A percentile compares a stretch with the other conserved stretches of the same genome.
Conservation (phyloP, 768 basidiomycete species). For the Candolleomyces efflorescens region DNA sequence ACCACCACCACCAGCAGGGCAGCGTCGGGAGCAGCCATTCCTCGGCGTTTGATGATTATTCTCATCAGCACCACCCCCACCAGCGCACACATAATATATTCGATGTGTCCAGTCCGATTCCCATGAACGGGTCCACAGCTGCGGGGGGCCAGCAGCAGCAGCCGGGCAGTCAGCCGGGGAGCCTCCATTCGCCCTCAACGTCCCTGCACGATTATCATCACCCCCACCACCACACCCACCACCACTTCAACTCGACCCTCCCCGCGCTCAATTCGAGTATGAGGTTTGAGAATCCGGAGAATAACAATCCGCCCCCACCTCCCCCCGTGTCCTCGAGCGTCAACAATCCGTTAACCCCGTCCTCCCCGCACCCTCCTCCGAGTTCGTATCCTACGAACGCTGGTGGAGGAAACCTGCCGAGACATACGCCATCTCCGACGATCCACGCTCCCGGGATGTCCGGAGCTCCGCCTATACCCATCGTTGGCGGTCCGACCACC, state of each 20-base stretch:
- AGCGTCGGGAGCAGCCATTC: neutral
- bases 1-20: slow-evolving; percentile 10
- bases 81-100: slow-evolving; percentile 50
- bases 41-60: neutral
- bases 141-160: slow-evolving; percentile 15
- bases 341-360: slow-evolving; percentile 21
- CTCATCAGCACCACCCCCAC: slow-evolving; percentile 1
- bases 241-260: slow-evolving; percentile 46
- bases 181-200: slow-evolving; percentile 21
- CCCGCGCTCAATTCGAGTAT: slow-evolving; percentile 50
- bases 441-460: neutral
- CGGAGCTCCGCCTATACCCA: neutral
- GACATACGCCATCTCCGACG: slow-evolving; percentile 32
- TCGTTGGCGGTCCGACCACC: too few species aligned
- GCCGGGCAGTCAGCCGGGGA: slow-evolving; percentile 8
- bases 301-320: slow-evolving; percentile 12
- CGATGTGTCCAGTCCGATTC: slow-evolving; percentile 49
- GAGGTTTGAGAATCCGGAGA: slow-evolving; percentile 45
- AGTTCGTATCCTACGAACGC: slow-evolving; percentile 2
- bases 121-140: slow-evolving; percentile 13
- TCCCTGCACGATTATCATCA: slow-evolving; percentile 19
- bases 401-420: slow-evolving; percentile 12
- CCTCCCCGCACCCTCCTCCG: slow-evolving; percentile 24
- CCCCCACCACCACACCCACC: slow-evolving; percentile 15
- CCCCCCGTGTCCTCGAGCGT: slow-evolving; percentile 11